These are phyloP conservation scores for Colletotrichum sp. DNA, from an alignment of 2,329 filamentous ascomycete genomes.

Conservation along the genomic window DNA sequence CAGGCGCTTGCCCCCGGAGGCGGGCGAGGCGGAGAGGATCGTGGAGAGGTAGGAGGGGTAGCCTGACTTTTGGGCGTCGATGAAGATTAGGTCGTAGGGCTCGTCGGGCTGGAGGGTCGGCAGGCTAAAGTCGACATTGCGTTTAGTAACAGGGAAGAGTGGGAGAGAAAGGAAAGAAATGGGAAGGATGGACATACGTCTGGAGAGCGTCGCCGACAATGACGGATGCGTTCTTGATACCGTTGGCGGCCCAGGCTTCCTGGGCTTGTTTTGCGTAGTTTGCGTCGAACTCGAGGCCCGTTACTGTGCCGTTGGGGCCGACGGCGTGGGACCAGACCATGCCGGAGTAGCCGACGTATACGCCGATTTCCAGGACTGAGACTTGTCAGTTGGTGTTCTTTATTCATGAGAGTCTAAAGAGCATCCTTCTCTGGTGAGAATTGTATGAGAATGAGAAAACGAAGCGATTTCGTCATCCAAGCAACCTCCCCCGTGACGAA, in stretches of 20 bases:
- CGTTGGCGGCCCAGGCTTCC: conserved; percentile 41
- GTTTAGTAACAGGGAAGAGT: neutral
- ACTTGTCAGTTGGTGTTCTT: neutral
- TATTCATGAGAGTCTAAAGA: neutral
- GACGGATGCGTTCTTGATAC: conserved; percentile 50
- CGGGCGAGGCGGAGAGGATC: conserved; percentile 48
- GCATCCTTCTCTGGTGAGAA: neutral
- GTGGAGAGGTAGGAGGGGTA: conserved; percentile 53
- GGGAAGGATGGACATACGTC: conserved; percentile 40
- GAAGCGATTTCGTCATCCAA: neutral
- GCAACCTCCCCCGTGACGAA: neutral
- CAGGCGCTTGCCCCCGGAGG: conserved; percentile 41
- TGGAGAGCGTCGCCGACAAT: conserved; percentile 50
- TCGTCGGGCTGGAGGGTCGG: conserved; percentile 35
- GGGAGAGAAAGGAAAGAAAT: neutral
- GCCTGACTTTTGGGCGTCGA: conserved; percentile 59
- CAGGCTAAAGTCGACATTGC: conserved; percentile 26
- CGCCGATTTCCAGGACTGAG: conserved; percentile 53
- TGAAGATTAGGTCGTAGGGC: conserved; percentile 59
- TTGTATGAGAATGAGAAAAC: neutral
- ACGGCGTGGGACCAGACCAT: conserved; percentile 53
- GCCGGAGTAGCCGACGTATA: conserved; percentile 54
- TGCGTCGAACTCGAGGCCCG: conserved; percentile 48
- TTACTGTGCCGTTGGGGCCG: conserved; percentile 45
- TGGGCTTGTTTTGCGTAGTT: conserved; percentile 48